Conservation (phyloP, 2,329 filamentous ascomycete genomes). For the Sporothrix protearum region DNA sequence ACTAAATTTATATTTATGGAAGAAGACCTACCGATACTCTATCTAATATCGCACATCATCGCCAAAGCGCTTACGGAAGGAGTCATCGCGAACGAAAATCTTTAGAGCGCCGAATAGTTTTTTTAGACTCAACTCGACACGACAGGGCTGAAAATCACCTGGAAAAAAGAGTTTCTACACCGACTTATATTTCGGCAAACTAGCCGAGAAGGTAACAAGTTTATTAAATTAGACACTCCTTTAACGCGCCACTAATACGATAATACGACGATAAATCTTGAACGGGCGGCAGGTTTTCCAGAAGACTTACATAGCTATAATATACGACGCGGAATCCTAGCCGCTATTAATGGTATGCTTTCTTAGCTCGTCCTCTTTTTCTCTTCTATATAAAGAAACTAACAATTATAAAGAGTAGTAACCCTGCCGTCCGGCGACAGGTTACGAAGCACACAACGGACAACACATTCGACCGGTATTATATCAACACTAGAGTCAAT, state of each 20-base stretch:
- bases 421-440: not conserved
- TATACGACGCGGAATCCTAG: not conserved
- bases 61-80: slow-evolving; percentile 20
- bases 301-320: not conserved
- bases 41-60: slow-evolving; percentile 20
- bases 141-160: slow-evolving; percentile 13
- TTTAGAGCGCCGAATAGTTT: slow-evolving; percentile 22
- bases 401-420: not conserved
- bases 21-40: not conserved
- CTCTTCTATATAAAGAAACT: not conserved
- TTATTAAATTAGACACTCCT: not conserved
- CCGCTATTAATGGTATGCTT: not conserved
- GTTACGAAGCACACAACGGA: too few species aligned
- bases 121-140: slow-evolving; percentile 25
- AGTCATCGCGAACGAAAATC: slow-evolving; percentile 21
- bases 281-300: not conserved
- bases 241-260: not conserved
- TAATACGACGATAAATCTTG: not conserved
- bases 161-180: not conserved
- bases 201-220: not conserved
- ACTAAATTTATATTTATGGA: not conserved
- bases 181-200: not conserved
- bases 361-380: not conserved
- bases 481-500: too few species aligned
- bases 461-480: too few species aligned